These are phyloP conservation scores for Tephrocybe sp. DNA, from an alignment of 768 basidiomycete genomes.

Conservation along the genomic window DNA sequence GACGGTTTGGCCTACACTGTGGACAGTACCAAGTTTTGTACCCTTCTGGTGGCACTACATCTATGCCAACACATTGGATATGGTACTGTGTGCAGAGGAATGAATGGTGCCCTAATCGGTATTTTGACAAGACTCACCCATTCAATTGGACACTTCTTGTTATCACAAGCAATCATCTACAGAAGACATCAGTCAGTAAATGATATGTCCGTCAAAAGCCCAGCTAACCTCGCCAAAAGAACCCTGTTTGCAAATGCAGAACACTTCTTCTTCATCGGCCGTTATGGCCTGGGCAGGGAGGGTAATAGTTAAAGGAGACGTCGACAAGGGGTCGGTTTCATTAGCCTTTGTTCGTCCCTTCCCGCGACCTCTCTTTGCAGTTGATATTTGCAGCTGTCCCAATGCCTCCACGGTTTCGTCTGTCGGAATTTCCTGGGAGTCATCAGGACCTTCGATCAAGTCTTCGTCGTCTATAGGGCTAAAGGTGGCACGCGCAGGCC, in stretches of 20 bases:
- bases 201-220: constrained; percentile 3
- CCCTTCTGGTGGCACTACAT: constrained; percentile 48
- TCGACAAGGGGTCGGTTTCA: constrained; percentile 12
- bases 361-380: constrained; percentile 15
- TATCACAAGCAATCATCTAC: constrained; percentile 89
- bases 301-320: constrained; percentile 31
- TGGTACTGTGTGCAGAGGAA: constrained; percentile 54
- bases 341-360: constrained; percentile 20
- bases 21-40: constrained; percentile 65
- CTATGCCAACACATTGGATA: constrained; percentile 61
- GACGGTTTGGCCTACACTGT: constrained; percentile 48
- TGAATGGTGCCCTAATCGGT: constrained; percentile 1
- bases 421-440: background rate
- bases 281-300: constrained; percentile 27
- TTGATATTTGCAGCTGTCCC: constrained; percentile 3
- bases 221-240: constrained; percentile 74
- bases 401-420: constrained; percentile 5
- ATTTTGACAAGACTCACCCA: constrained; percentile 62
- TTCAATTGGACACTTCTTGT: constrained; percentile 65
- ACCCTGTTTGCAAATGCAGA: constrained; percentile 79
- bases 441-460: background rate
- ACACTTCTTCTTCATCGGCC: constrained; percentile 44
- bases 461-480: constrained; percentile 38
- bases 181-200: constrained; percentile 7
- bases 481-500: constrained; percentile 38